Conservation (phyloP, 2,329 filamentous ascomycete species). For the Trichoderma cornu-damae region DNA sequence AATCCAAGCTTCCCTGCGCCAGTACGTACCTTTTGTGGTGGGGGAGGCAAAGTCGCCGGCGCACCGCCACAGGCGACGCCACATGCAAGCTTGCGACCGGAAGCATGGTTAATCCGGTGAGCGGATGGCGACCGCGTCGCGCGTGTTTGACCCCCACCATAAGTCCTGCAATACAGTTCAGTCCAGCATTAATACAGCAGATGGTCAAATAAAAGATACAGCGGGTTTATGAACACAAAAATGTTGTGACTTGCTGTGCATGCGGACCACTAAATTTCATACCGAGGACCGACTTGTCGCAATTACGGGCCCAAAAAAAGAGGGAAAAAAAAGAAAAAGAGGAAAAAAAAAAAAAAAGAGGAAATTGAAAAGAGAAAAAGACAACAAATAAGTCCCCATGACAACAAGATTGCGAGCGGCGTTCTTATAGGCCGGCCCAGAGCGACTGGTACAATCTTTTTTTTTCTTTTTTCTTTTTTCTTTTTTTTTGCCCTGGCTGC, state of each 20-base stretch:
- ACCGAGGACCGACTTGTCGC: neutral
- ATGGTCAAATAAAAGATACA: neutral
- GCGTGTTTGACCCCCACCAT: slow-evolving; percentile 17
- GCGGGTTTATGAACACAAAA: neutral
- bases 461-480: too few relatives aligned
- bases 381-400: neutral
- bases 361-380: neutral
- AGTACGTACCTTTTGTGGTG: slow-evolving; percentile 7
- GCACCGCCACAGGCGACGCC: slow-evolving; percentile 16
- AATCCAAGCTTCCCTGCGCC: slow-evolving; percentile 11
- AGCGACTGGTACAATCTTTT: neutral
- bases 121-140: slow-evolving; percentile 15
- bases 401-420: neutral
- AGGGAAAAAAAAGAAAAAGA: neutral
- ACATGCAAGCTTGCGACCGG: neutral
- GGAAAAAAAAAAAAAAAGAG: neutral
- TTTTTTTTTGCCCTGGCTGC: too few relatives aligned
- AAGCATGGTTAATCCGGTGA: slow-evolving; percentile 13
- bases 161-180: too few relatives aligned
- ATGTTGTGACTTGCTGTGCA: neutral
- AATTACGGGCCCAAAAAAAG: neutral
- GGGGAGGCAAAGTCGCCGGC: neutral
- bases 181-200: neutral
- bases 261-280: neutral
- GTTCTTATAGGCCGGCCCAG: neutral